Base-by-base conservation (phyloP, 2,329 filamentous ascomycete genomes). In the Pestalotiopsis sp. region DNA sequence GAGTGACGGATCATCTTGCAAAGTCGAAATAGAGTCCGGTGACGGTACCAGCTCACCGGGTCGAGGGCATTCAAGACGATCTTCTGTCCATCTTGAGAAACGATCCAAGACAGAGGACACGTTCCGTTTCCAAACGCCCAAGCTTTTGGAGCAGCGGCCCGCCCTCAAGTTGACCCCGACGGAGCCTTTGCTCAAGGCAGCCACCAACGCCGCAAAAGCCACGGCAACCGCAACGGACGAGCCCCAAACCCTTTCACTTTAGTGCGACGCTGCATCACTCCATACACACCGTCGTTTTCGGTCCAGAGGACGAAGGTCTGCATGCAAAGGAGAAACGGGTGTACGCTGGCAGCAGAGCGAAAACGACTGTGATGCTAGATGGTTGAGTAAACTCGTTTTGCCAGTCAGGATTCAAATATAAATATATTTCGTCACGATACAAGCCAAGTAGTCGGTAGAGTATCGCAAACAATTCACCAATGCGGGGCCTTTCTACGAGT, bases 311-410 rank as follows among this genome's bases (percentile, higher is more conserved):
- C 0, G 79, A 81, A n/a, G 86, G 86, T 0, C 70, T 87, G 3
- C 85, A 88, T 71, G 79, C 77, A 1, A 84, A 83, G 64, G 81
- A 84, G 67, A 85, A 88, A 74, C 87, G 81, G 80, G 84, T 84
- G 0, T 80, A 83, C 25, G 76, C 38, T 20, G 62, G 23, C 13
- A 64, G 39, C 17, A 64, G 52, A 13, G 20, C 9, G 17, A n/a
- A 36, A 11, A 61, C 59, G 31, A 61, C 59, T 36, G 31, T 7
- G 31, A 61, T 61, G 27, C 9, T 41, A 13, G 31, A 41, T n/a
- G 13, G 3, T 11, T 61, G n/a, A 27, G 36, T 61, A 2, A 38
- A 13, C 11, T 25, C 13, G 25, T 61, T 61, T 38, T 61, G 58
- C 25, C 25, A 61, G 17, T 38, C 25, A 25, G 25, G 25, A 25